Evolutionary conservation across 2,329 filamentous ascomycete species (phyloP).

Genomic region (Fusarium sp.): DNA sequence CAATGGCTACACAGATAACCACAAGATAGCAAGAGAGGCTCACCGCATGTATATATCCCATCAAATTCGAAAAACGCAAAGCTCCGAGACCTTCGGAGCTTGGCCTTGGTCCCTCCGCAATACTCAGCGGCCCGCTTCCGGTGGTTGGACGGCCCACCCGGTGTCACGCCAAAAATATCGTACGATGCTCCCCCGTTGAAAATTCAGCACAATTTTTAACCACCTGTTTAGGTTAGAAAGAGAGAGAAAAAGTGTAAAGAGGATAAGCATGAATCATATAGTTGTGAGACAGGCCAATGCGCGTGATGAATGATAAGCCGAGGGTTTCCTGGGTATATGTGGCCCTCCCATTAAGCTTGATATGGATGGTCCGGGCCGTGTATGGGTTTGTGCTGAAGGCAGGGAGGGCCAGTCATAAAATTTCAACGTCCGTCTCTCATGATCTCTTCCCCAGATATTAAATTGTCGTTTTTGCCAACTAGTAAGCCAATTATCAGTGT

Average conservation of each 20-base stretch:
- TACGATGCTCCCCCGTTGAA: constrained; percentile 37
- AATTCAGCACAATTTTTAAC: constrained; percentile 1
- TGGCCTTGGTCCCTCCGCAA: constrained; percentile 18
- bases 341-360: not conserved
- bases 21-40: not conserved
- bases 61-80: not conserved
- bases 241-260: not conserved
- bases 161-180: constrained; percentile 40
- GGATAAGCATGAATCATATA: not conserved
- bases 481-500: constrained; percentile 4
- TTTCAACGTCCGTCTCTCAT: constrained; percentile 16
- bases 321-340: constrained; percentile 7
- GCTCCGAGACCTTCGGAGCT: constrained; percentile 17
- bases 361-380: constrained; percentile 29
- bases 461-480: constrained; percentile 4
- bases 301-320: constrained; percentile 9
- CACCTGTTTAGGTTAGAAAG: constrained; percentile 5
- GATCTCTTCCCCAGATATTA: constrained; percentile 8
- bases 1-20: not conserved
- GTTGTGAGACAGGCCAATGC: constrained; percentile 7
- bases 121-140: constrained; percentile 43
- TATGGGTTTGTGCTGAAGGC: constrained; percentile 14
- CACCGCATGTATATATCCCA: constrained; percentile 1
- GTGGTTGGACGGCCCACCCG: constrained; percentile 42
- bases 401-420: constrained; percentile 13